Base-by-base conservation (phyloP, 176 grass and related monocot genomes). In the Alloteropsis semialata region DNA sequence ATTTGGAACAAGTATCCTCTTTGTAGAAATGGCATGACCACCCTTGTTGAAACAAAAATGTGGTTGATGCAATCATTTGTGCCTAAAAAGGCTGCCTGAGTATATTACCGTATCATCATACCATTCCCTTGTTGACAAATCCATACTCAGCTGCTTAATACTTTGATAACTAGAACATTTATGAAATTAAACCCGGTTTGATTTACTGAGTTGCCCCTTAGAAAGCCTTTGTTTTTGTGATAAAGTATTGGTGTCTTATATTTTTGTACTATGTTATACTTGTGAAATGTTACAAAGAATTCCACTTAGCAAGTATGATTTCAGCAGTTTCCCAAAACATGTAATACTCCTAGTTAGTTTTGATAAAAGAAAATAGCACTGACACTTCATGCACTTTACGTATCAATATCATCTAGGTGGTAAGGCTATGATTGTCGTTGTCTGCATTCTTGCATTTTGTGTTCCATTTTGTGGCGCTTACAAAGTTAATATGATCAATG, bases 221-320 rank as follows among this genome's bases (percentile, higher is more conserved):
- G 18, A 69, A 79, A 55, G 38, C 76, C 21, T 62, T 51, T 71
- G 28, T 69, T 60, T 69, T n/a, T 66, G 34, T n/a, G n/a, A n/a
- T n/a, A n/a, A n/a, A 30, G 5, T 29, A 28, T 48, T 65, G 54
- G 6, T 42, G 25, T 21, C n/a, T 61, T 45, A 11, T 51, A 30
- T n/a, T 82, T 58, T 8, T 67, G 37, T 3, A 19, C 32, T 50
- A n/a, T n/a, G n/a, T 49, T 66, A 13, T 42, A 54, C 16, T 48
- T 88, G 25, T 50, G 5, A 77, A 27, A 28, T 19, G 2, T 34
- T 37, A 38, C 11, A 33, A 39, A 19, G 7, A 16, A 29, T 37
- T 76, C n/a, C 22, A 29, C 69, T 33, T 76, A 62, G 54, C 5
- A 68, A 54, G 45, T 28, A 33, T 33, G 54, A 45, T 30, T 59